Percentiles rank a stretch among this genome's conserved stretches.
Conservation (phyloP, 345 rosid species). For the Eucalyptus guilfoylei region DNA sequence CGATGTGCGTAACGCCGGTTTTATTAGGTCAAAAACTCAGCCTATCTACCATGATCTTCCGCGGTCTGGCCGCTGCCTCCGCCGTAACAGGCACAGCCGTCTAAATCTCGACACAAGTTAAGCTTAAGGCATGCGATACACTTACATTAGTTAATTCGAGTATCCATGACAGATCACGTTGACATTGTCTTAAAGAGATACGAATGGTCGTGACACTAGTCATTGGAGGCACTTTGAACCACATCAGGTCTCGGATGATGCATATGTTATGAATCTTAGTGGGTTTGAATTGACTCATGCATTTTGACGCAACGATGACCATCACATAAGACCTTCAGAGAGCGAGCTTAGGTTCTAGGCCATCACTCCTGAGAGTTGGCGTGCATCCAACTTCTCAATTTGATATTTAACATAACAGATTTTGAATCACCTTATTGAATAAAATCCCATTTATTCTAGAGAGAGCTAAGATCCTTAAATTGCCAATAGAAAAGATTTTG, state of each 20-base stretch:
- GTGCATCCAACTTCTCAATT: background rate
- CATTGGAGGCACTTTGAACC: background rate
- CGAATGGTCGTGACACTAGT: background rate
- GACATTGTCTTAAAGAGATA: accelerated
- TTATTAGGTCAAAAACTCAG: background rate
- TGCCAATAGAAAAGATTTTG: background rate
- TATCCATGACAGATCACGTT: accelerated
- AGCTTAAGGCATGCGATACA: background rate
- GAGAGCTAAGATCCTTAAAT: background rate
- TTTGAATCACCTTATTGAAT: background rate
- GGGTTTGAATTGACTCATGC: background rate
- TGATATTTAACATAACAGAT: background rate
- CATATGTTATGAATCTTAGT: background rate
- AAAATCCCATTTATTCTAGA: background rate
- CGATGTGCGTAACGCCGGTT: background rate
- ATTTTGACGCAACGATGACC: background rate
- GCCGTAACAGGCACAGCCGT: accelerated
- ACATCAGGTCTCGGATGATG: accelerated
- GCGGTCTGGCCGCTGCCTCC: background rate
- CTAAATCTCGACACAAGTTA: background rate
- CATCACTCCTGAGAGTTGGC: background rate
- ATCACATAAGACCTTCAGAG: background rate
- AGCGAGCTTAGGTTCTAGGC: background rate
- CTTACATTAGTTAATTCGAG: background rate
- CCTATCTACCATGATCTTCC: background rate